phyloP scores from a whole-genome alignment of 495 filamentous ascomycete species.

The Bacidia gigantensis region DNA sequence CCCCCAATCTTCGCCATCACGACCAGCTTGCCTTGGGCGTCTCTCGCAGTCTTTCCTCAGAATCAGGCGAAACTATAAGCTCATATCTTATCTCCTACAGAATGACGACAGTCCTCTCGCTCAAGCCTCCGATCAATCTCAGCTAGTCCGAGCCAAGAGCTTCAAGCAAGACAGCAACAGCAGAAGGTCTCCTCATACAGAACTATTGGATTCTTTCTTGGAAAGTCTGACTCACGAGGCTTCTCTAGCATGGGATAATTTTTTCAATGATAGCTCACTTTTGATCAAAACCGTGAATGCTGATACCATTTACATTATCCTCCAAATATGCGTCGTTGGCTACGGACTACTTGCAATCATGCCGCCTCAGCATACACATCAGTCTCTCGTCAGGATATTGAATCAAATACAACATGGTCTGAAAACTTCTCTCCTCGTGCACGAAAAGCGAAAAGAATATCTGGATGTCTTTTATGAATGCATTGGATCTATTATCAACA shows the following conservation, averaged over 20 bases:
- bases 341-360: neutral
- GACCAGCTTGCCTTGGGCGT: slow-evolving; percentile 18
- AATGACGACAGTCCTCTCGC: neutral
- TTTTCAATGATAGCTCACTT: neutral
- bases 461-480: slow-evolving; percentile 24
- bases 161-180: neutral
- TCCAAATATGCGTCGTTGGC: slow-evolving; percentile 1
- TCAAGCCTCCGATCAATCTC: neutral
- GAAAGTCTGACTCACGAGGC: neutral
- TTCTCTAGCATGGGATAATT: neutral
- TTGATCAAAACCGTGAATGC: neutral
- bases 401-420: slow-evolving; percentile 7
- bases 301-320: neutral
- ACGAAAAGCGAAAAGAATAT: slow-evolving; percentile 15
- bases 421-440: slow-evolving; percentile 7
- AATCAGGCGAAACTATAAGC: neutral
- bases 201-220: neutral
- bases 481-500: slow-evolving; percentile 21
- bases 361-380: neutral
- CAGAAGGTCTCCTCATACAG: neutral
- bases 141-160: neutral
- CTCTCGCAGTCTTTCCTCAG: slow-evolving; percentile 23
- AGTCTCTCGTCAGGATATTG: slow-evolving; percentile 3
- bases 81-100: neutral
- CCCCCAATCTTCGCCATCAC: neutral